Conservation (phyloP, 2,329 filamentous ascomycete species). For the Pleoardoris graminearum region DNA sequence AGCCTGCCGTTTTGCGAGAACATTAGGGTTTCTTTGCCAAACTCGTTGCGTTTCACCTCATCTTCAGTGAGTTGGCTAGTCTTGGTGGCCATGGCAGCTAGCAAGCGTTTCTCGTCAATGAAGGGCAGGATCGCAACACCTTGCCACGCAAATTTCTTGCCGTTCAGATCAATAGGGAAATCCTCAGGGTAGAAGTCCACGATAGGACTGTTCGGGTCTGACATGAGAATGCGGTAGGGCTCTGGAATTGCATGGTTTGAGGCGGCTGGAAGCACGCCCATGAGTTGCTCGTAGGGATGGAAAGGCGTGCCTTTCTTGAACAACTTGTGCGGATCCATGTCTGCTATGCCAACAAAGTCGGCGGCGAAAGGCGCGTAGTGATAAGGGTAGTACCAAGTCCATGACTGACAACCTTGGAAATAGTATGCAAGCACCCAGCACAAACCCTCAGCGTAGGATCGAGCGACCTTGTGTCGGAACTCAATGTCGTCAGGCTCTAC, state of each 20-base stretch:
- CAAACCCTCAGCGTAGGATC: constrained; percentile 90
- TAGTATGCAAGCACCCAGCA: constrained; percentile 97
- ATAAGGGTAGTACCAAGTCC: constrained; percentile 99
- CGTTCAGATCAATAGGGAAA: constrained; percentile 91
- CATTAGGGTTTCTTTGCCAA: constrained; percentile 80
- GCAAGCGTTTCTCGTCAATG: constrained; percentile 86
- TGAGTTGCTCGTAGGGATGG: constrained; percentile 92
- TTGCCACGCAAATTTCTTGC: constrained; percentile 98
- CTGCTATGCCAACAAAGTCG: constrained; percentile 82
- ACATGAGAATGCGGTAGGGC: constrained; percentile 90
- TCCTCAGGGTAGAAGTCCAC: constrained; percentile 97
- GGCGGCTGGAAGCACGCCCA: constrained; percentile 94
- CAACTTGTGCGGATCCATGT: constrained; percentile 67
- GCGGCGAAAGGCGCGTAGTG: constrained; percentile 97
- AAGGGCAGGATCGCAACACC: constrained; percentile 92
- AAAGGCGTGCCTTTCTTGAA: constrained; percentile 88
- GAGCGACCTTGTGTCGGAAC: constrained; percentile 86
- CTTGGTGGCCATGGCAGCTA: constrained; percentile 79
- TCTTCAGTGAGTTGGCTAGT: constrained; percentile 78
- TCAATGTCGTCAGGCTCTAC: constrained; percentile 78
- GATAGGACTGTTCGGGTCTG: constrained; percentile 82
- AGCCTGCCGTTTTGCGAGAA: constrained; percentile 82
- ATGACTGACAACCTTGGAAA: constrained; percentile 96
- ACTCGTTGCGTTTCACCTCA: constrained; percentile 75
- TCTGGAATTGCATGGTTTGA: constrained; percentile 89